These are phyloP conservation scores for Scheffersomyces illinoinensis DNA, from an alignment of 1,139 yeast species.

Conservation along the genomic window DNA sequence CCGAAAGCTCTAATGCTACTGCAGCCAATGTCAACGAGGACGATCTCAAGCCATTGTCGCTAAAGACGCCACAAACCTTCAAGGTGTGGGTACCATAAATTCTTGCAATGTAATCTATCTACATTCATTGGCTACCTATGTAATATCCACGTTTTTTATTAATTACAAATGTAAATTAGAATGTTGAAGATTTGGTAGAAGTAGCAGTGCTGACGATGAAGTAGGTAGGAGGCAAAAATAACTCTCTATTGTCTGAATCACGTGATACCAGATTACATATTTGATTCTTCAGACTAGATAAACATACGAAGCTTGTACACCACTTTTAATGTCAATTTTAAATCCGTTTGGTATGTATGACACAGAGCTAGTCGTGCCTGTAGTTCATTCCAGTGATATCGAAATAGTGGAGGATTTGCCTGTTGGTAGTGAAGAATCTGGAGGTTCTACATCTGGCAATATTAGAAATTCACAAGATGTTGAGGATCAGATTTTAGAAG, in stretches of 20 bases:
- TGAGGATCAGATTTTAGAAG: neutral
- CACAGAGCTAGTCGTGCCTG: neutral
- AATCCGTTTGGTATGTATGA: neutral
- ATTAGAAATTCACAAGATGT: neutral
- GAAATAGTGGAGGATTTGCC: neutral
- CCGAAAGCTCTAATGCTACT: conserved; percentile 4
- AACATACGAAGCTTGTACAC: too few relatives aligned
- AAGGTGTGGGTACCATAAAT: conserved; percentile 76
- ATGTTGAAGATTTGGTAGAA: neutral
- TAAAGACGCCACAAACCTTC: conserved; percentile 80
- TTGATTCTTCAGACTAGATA: neutral
- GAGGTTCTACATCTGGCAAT: neutral
- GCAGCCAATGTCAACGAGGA: conserved; percentile 16
- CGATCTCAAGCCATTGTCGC: conserved; percentile 67
- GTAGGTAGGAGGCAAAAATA: too few relatives aligned
- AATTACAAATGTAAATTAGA: neutral
- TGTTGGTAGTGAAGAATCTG: neutral
- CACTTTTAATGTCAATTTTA: neutral
- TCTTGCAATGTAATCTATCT: neutral
- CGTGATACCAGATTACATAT: neutral
- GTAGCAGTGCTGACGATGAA: neutral
- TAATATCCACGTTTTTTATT: neutral
- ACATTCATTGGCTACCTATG: neutral
- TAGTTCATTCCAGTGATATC: neutral
- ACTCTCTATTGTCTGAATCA: too few relatives aligned